Evolutionary conservation across 106 monocot species (phyloP).

Genomic region (Dendrobium chrysotoxum): DNA sequence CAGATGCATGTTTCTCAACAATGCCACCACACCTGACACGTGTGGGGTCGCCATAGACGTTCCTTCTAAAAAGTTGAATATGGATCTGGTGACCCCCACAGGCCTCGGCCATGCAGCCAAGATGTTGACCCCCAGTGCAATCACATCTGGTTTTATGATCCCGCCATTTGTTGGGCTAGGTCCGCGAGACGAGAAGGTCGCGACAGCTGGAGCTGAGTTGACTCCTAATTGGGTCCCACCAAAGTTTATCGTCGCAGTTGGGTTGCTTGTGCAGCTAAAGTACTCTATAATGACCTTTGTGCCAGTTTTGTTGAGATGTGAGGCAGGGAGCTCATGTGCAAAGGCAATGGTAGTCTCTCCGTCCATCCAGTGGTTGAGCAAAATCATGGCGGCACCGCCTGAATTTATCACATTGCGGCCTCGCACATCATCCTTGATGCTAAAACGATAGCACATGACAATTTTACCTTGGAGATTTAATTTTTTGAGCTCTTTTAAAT

Average conservation of each 20-base stretch:
- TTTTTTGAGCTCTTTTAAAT: not conserved
- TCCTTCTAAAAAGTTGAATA: conserved; percentile 31
- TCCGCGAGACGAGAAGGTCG: conserved; percentile 34
- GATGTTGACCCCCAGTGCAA: conserved; percentile 46
- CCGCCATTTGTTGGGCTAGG: conserved; percentile 28
- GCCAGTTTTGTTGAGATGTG: conserved; percentile 15
- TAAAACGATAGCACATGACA: conserved; percentile 7
- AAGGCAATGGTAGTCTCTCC: conserved; percentile 16
- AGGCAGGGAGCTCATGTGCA: conserved; percentile 30
- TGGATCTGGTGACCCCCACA: conserved; percentile 16
- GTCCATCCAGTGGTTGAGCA: not conserved
- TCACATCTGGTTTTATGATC: conserved; percentile 37
- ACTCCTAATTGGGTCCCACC: conserved; percentile 19
- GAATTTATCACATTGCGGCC: not conserved
- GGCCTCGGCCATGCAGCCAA: conserved; percentile 26
- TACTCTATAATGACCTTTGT: conserved; percentile 12
- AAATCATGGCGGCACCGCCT: conserved; percentile 21
- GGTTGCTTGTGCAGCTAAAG: not conserved
- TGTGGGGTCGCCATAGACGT: conserved; percentile 52
- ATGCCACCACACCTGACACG: conserved; percentile 30
- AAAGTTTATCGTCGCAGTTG: conserved; percentile 29
- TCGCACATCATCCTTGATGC: not conserved
- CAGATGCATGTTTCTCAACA: conserved; percentile 23
- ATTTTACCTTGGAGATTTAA: conserved; percentile 8
- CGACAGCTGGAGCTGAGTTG: conserved; percentile 25